Conservation (phyloP, 163 green algal genomes). For the Trebouxia gelatinosa region DNA sequence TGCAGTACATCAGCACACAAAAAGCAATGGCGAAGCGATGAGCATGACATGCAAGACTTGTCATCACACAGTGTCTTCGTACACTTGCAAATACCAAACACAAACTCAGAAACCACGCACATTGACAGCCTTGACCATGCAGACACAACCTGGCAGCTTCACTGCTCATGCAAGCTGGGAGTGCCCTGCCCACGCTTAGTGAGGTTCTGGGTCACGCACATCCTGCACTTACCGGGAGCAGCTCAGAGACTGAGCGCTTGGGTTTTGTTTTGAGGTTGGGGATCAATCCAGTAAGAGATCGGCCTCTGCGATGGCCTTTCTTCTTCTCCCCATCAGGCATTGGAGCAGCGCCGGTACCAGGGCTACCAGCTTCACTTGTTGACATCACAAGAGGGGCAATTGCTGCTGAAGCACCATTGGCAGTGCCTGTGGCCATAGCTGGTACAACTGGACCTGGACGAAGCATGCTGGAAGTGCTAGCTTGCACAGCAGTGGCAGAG, state of each 20-base stretch:
- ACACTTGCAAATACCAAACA: too few relatives aligned
- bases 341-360: not conserved
- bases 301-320: constrained; percentile 11
- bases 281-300: constrained; percentile 16
- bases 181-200: too few relatives aligned
- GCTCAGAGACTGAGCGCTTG: not conserved
- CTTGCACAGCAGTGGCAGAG: not conserved
- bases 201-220: too few relatives aligned
- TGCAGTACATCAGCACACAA: too few relatives aligned
- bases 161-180: too few relatives aligned
- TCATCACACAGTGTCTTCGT: too few relatives aligned
- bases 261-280: constrained; percentile 19
- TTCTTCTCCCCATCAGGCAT: constrained; percentile 16
- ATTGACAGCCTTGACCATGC: too few relatives aligned
- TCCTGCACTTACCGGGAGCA: too few relatives aligned
- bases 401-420: not conserved
- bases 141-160: too few relatives aligned
- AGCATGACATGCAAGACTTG: too few relatives aligned
- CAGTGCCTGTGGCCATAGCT: not conserved
- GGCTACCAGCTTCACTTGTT: not conserved
- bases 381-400: not conserved
- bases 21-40: too few relatives aligned
- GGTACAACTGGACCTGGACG: not conserved
- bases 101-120: too few relatives aligned
- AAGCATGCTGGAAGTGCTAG: not conserved